Percentiles rank a stretch among this genome's conserved stretches.
Evolutionary conservation across 345 rosid species (phyloP).

Genomic region (Geranium rotundifolium): DNA sequence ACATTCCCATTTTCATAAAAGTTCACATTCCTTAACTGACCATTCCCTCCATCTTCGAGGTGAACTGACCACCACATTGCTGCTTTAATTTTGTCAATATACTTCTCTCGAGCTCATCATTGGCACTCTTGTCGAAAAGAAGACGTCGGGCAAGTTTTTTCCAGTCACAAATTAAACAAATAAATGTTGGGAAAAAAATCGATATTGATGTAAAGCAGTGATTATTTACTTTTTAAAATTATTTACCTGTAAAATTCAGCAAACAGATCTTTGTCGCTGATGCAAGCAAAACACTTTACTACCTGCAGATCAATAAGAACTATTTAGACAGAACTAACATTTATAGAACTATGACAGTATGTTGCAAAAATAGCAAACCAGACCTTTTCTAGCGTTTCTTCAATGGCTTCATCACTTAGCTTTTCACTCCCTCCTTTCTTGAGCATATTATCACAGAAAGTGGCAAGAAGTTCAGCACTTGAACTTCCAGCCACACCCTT

Average conservation of each 20-base stretch:
- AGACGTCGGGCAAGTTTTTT: constrained; percentile 55
- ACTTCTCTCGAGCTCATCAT: constrained; percentile 65
- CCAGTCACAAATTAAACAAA: constrained; percentile 22
- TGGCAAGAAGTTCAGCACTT: constrained; percentile 57
- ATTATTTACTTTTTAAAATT: background rate
- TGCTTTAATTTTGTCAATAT: constrained; percentile 67
- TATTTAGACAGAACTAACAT: background rate
- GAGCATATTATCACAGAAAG: constrained; percentile 55
- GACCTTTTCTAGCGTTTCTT: constrained; percentile 62
- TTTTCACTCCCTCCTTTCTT: constrained; percentile 67
- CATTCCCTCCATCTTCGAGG: constrained; percentile 84
- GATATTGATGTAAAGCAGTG: background rate
- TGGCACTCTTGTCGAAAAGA: constrained; percentile 61
- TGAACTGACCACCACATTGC: constrained; percentile 52
- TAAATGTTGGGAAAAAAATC: background rate
- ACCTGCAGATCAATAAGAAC: constrained; percentile 38
- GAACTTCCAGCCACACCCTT: constrained; percentile 49
- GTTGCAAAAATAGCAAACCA: background rate
- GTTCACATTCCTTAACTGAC: constrained; percentile 19
- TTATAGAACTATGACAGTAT: background rate
- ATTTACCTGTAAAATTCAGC: constrained; percentile 72
- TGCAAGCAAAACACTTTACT: constrained; percentile 76
- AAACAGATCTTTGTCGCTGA: constrained; percentile 74
- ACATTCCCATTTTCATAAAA: background rate
- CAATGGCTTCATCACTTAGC: constrained; percentile 56